Evolutionary conservation across 2,329 filamentous ascomycete species (phyloP).

Genomic region (Polychaeton citri): DNA sequence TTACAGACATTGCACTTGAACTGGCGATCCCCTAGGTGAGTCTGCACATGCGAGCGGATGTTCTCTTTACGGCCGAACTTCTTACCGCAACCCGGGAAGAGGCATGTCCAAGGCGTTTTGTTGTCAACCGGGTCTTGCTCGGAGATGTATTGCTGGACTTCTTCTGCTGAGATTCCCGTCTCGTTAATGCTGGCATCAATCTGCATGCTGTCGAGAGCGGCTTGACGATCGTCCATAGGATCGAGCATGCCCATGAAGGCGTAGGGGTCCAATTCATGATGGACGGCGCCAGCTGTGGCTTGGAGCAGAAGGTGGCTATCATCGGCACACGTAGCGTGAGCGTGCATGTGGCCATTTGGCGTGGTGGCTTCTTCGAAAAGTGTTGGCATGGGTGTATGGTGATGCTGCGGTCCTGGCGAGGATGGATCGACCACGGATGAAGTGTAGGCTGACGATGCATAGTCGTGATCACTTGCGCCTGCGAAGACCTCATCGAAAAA

Average conservation of each 20-base stretch:
- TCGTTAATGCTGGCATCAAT: slow-evolving; percentile 53
- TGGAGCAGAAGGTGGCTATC: slow-evolving; percentile 11
- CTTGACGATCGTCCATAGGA: slow-evolving; percentile 20
- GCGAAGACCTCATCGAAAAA: neutral
- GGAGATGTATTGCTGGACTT: slow-evolving; percentile 41
- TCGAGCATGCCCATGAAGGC: slow-evolving; percentile 15
- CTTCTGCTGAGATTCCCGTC: slow-evolving; percentile 77
- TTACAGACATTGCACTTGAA: slow-evolving; percentile 86
- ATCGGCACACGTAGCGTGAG: slow-evolving; percentile 1
- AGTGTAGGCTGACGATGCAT: slow-evolving; percentile 36
- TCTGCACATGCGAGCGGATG: slow-evolving; percentile 96
- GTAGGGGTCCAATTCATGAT: slow-evolving; percentile 15
- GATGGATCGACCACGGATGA: slow-evolving; percentile 34
- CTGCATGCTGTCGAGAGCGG: slow-evolving; percentile 37
- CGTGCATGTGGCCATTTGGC: slow-evolving; percentile 8
- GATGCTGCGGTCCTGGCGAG: slow-evolving; percentile 26
- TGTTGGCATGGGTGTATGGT: slow-evolving; percentile 24
- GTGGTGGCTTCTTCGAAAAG: slow-evolving; percentile 20
- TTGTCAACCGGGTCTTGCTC: slow-evolving; percentile 29
- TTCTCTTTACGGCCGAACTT: slow-evolving; percentile 96
- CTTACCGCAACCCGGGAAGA: slow-evolving; percentile 62
- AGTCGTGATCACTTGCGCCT: slow-evolving; percentile 26
- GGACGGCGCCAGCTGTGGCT: slow-evolving; percentile 15
- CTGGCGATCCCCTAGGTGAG: slow-evolving; percentile 89
- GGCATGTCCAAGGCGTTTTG: slow-evolving; percentile 30